These are phyloP conservation scores for Bacidia gigantensis DNA, from an alignment of 495 filamentous ascomycete species.

Conservation along the genomic window DNA sequence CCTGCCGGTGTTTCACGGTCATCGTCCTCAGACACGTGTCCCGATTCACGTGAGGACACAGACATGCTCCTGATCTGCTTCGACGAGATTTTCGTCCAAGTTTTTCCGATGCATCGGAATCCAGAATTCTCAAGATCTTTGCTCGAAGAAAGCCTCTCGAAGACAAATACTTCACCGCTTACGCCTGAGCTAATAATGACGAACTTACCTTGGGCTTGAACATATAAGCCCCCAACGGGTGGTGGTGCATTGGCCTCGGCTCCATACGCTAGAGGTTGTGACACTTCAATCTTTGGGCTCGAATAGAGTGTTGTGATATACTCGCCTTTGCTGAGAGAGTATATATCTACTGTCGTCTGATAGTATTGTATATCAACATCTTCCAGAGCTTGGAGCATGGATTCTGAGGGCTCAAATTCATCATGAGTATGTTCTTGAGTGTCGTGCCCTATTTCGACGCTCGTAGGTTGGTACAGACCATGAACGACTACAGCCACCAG, in stretches of 20 bases:
- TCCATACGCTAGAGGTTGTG: conserved; percentile 25
- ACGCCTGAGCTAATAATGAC: conserved; percentile 61
- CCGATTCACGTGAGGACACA: conserved; percentile 40
- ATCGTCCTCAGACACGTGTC: conserved; percentile 35
- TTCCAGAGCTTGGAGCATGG: conserved; percentile 16
- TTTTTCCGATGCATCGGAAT: conserved; percentile 62
- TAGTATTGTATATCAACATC: conserved; percentile 36
- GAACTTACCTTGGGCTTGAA: conserved; percentile 53
- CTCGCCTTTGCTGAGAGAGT: conserved; percentile 56
- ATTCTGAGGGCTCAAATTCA: conserved; percentile 17
- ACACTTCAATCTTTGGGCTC: conserved; percentile 22
- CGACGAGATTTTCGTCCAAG: conserved; percentile 70
- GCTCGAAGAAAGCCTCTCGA: conserved; percentile 21
- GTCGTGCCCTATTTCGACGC: conserved; percentile 16
- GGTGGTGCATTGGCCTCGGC: conserved; percentile 35
- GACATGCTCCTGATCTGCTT: conserved; percentile 35
- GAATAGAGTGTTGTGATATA: conserved; percentile 57
- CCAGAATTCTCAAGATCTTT: conserved; percentile 22
- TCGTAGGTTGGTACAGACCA: conserved; percentile 42
- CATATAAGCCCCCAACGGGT: conserved; percentile 54
- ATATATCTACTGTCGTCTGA: conserved; percentile 76
- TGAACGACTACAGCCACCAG: conserved; percentile 65
- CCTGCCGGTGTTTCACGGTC: conserved; percentile 32
- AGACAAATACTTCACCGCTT: conserved; percentile 79
- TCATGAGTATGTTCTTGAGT: conserved; percentile 9